phyloP scores from a whole-genome alignment of 2,329 filamentous ascomycete species.

The Cercospora sp. region DNA sequence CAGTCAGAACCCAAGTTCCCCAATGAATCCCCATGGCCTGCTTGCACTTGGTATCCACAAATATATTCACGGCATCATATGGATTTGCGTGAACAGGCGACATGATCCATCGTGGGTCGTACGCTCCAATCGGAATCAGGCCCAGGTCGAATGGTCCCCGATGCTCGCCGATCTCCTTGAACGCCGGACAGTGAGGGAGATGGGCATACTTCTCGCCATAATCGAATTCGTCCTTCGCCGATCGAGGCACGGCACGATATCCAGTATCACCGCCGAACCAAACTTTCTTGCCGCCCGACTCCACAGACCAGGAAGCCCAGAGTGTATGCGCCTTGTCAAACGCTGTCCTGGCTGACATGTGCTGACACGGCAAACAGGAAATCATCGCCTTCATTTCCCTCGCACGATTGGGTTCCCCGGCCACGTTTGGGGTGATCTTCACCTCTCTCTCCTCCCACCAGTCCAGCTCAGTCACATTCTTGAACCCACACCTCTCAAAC shows the following conservation, averaged over 20 bases:
- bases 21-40: conserved; percentile 86
- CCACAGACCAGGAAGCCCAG: conserved; percentile 84
- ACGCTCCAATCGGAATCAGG: conserved; percentile 90
- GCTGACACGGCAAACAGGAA: conserved; percentile 80
- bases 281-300: conserved; percentile 71
- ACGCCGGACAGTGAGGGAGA: conserved; percentile 76
- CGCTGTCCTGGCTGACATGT: conserved; percentile 67
- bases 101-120: conserved; percentile 72
- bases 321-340: conserved; percentile 75
- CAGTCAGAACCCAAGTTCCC: conserved; percentile 82
- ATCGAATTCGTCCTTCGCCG: conserved; percentile 66
- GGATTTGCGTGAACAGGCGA: conserved; percentile 84
- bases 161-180: conserved; percentile 75
- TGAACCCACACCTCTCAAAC: conserved; percentile 71
- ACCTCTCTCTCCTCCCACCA: conserved; percentile 89
- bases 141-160: conserved; percentile 88
- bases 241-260: conserved; percentile 72
- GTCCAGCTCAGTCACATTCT: conserved; percentile 83
- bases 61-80: conserved; percentile 85
- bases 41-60: conserved; percentile 75
- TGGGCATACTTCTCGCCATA: conserved; percentile 64
- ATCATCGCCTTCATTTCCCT: conserved; percentile 65
- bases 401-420: neutral
- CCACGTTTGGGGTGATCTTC: conserved; percentile 52
- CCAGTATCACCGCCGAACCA: conserved; percentile 89